Evolutionary conservation across 2,329 filamentous ascomycete genomes (phyloP).

Genomic region (Bipolaris victoriae): DNA sequence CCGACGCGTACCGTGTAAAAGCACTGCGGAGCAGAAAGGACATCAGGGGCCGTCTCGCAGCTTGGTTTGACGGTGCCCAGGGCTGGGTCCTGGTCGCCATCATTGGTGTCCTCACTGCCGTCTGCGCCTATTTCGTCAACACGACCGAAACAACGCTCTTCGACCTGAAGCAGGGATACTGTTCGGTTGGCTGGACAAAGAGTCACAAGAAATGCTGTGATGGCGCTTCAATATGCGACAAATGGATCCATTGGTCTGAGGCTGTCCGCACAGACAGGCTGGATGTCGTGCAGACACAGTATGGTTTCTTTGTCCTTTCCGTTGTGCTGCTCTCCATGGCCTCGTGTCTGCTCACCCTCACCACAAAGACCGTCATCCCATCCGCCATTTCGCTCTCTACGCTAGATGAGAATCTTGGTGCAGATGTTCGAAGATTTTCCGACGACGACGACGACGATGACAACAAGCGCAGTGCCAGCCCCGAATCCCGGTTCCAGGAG

Average conservation of each 20-base stretch:
- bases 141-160: slow-evolving; percentile 85
- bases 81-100: slow-evolving; percentile 94
- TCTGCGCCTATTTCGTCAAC: slow-evolving; percentile 87
- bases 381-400: slow-evolving; percentile 86
- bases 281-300: slow-evolving; percentile 72
- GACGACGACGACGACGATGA: slow-evolving; percentile 54
- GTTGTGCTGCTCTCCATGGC: slow-evolving; percentile 72
- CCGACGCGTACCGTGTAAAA: slow-evolving; percentile 88
- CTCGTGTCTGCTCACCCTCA: slow-evolving; percentile 80
- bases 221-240: slow-evolving; percentile 60
- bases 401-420: slow-evolving; percentile 89
- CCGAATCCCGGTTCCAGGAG: slow-evolving; percentile 49
- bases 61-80: slow-evolving; percentile 84
- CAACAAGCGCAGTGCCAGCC: slow-evolving; percentile 51
- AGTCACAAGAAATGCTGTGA: slow-evolving; percentile 72
- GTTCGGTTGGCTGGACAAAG: slow-evolving; percentile 70
- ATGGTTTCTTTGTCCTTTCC: slow-evolving; percentile 72
- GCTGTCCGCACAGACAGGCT: slow-evolving; percentile 57
- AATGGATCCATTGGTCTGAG: slow-evolving; percentile 71
- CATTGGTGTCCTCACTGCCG: slow-evolving; percentile 83
- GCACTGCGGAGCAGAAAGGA: slow-evolving; percentile 81
- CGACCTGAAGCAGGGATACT: slow-evolving; percentile 91
- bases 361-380: slow-evolving; percentile 92
- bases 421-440: slow-evolving; percentile 52
- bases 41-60: slow-evolving; percentile 76